Evolutionary conservation across 2,329 filamentous ascomycete species (phyloP).

Genomic region (Hypoxylon sp.): DNA sequence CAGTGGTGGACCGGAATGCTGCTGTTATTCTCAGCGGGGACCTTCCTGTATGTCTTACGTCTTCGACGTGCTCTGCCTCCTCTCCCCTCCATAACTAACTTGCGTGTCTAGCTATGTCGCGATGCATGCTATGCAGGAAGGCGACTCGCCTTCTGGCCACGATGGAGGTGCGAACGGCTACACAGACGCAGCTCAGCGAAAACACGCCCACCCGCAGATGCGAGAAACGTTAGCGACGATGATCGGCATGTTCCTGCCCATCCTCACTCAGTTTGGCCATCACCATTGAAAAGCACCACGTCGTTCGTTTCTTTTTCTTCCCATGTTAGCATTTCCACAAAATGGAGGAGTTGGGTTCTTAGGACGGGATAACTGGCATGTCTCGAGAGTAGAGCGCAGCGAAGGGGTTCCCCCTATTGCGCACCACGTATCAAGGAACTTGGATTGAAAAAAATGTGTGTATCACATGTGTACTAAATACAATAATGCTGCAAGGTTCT

Average conservation of each 20-base stretch:
- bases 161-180: conserved; percentile 66
- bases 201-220: conserved; percentile 65
- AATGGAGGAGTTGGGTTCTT: conserved; percentile 21
- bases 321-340: conserved; percentile 20
- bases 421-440: neutral
- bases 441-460: neutral
- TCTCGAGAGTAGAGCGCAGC: conserved; percentile 6
- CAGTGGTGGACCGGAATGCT: conserved; percentile 93
- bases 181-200: conserved; percentile 59
- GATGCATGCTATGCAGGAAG: conserved; percentile 97
- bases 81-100: conserved; percentile 25
- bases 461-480: conserved; percentile 10
- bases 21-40: conserved; percentile 93
- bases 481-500: conserved; percentile 11
- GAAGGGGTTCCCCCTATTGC: neutral
- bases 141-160: conserved; percentile 59
- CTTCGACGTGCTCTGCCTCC: neutral
- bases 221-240: conserved; percentile 75
- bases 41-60: conserved; percentile 84
- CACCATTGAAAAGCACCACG: conserved; percentile 58
- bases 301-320: conserved; percentile 14
- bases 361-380: conserved; percentile 12
- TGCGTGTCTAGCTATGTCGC: conserved; percentile 78
- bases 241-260: conserved; percentile 78
- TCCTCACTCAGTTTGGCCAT: conserved; percentile 81